Evolutionary conservation across 2,329 filamentous ascomycete species (phyloP).

Genomic region (Pestalotiopsis sp.): DNA sequence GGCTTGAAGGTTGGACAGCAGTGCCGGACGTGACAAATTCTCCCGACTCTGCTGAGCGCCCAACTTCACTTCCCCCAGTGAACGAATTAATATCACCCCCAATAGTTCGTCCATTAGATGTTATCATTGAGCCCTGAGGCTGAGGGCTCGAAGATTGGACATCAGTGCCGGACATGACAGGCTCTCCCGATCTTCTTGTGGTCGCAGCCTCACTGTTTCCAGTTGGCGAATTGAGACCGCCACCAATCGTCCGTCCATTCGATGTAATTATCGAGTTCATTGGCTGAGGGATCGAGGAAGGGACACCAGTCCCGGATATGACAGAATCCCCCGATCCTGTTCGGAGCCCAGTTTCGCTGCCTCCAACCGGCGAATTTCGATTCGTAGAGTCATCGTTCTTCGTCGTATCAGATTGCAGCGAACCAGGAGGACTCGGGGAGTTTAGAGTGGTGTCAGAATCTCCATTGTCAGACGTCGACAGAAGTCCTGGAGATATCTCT

Average conservation of each 20-base stretch:
- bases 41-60: too few relatives aligned
- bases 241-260: not conserved
- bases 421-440: not conserved
- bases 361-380: not conserved
- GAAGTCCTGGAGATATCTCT: not conserved
- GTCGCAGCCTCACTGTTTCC: not conserved
- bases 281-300: not conserved
- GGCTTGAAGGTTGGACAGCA: not conserved
- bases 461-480: not conserved
- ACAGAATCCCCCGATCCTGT: not conserved
- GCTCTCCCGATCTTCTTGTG: too few relatives aligned
- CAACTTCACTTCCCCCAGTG: not conserved
- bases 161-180: too few relatives aligned
- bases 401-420: not conserved
- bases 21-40: too few relatives aligned
- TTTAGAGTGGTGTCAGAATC: not conserved
- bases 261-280: not conserved
- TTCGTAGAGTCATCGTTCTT: not conserved
- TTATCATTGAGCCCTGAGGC: not conserved
- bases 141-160: not conserved
- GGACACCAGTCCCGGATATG: not conserved
- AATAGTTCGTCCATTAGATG: not conserved
- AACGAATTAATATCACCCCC: not conserved
- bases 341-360: not conserved
- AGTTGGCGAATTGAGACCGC: not conserved